Evolutionary conservation across 2,329 filamentous ascomycete genomes (phyloP).

Genomic region (Monosporascus ibericus): DNA sequence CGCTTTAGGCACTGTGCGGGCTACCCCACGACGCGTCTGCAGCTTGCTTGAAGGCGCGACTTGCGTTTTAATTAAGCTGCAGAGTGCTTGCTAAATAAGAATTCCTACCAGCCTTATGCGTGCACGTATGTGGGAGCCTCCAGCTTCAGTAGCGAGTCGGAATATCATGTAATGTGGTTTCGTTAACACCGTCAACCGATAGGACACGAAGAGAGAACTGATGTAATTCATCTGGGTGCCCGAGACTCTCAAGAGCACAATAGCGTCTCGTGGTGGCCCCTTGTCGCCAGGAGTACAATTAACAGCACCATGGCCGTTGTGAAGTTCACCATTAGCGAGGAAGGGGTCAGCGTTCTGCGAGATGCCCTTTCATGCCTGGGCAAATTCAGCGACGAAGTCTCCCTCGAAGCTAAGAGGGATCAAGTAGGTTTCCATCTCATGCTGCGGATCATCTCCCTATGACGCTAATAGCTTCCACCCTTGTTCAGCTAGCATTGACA

Average conservation of each 20-base stretch:
- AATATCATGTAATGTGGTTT: too few species aligned
- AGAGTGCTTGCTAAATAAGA: background rate
- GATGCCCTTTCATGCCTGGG: slow-evolving; percentile 68
- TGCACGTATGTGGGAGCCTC: too few species aligned
- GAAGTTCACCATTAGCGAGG: slow-evolving; percentile 67
- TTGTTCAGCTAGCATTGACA: slow-evolving; percentile 59
- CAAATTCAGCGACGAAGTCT: slow-evolving; percentile 76
- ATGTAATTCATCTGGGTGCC: too few species aligned
- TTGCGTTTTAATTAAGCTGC: background rate
- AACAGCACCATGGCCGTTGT: slow-evolving; percentile 49
- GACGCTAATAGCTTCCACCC: slow-evolving; percentile 5
- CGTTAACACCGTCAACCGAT: too few species aligned
- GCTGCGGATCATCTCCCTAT: background rate
- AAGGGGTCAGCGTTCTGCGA: slow-evolving; percentile 63
- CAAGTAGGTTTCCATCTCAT: slow-evolving; percentile 39
- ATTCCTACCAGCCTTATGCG: background rate
- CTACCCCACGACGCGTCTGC: slow-evolving; percentile 23
- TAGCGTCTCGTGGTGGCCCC: background rate
- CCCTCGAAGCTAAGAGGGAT: slow-evolving; percentile 64
- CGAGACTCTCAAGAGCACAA: background rate
- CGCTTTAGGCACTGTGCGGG: slow-evolving; percentile 1
- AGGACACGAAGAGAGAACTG: too few species aligned
- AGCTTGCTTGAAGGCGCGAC: slow-evolving; percentile 7
- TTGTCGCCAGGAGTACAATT: background rate
- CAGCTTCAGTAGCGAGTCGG: too few species aligned